phyloP scores from a whole-genome alignment of 345 rosid genomes.

The Brassica cretica region DNA sequence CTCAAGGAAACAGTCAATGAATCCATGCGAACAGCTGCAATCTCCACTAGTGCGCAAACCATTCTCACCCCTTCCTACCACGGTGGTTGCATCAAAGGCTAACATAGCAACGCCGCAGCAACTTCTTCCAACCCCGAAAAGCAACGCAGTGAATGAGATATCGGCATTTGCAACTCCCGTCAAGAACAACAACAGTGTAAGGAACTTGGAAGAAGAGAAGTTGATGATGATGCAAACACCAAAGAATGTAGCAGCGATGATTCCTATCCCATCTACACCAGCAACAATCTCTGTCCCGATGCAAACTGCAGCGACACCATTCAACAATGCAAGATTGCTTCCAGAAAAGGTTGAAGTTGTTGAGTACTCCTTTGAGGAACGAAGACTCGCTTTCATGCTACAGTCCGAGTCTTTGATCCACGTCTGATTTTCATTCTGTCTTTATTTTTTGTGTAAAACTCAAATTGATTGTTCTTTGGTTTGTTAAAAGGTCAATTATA shows the following conservation, averaged over 20 bases:
- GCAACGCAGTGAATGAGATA: neutral
- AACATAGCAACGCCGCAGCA: conserved; percentile 33
- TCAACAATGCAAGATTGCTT: conserved; percentile 26
- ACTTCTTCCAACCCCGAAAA: conserved; percentile 21
- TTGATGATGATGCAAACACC: conserved; percentile 54
- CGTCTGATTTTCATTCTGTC: conserved; percentile 42
- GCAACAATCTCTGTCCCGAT: conserved; percentile 68
- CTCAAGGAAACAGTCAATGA: conserved; percentile 57
- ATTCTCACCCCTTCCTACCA: conserved; percentile 72
- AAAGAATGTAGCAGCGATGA: conserved; percentile 40
- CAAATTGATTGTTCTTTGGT: conserved; percentile 25
- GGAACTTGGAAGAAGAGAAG: conserved; percentile 53
- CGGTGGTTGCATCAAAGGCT: conserved; percentile 52
- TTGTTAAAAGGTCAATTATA: conserved; percentile 51
- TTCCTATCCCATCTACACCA: conserved; percentile 60
- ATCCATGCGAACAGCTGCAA: conserved; percentile 52
- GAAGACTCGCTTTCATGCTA: conserved; percentile 73
- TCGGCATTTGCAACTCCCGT: conserved; percentile 48
- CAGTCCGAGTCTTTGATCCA: conserved; percentile 51
- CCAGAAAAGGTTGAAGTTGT: conserved; percentile 43
- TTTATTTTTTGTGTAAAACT: conserved; percentile 4
- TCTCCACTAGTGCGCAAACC: conserved; percentile 81
- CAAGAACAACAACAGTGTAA: conserved; percentile 38
- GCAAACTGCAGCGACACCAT: conserved; percentile 81
- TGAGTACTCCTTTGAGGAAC: conserved; percentile 89